A percentile compares a stretch with the other conserved stretches of the same genome.
Evolutionary conservation across 2,329 filamentous ascomycete species (phyloP).

Genomic region (Hypoxylon sp.): DNA sequence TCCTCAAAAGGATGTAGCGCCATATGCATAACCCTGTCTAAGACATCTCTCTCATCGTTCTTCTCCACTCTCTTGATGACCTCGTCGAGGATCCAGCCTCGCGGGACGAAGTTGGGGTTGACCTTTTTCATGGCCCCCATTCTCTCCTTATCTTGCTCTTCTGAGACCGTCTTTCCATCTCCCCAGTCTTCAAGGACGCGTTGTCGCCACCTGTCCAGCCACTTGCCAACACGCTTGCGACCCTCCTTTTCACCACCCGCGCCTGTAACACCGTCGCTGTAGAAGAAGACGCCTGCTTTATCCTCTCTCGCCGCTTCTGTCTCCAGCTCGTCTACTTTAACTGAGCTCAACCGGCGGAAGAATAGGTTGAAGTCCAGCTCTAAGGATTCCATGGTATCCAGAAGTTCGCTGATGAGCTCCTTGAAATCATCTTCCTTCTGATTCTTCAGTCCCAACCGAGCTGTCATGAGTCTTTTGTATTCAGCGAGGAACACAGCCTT

Average conservation of each 20-base stretch:
- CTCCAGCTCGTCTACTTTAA: slow-evolving; percentile 72
- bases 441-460: slow-evolving; percentile 79
- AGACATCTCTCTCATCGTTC: slow-evolving; percentile 80
- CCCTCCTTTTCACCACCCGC: slow-evolving; percentile 71
- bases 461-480: slow-evolving; percentile 87
- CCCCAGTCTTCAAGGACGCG: slow-evolving; percentile 83
- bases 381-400: slow-evolving; percentile 83
- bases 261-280: slow-evolving; percentile 74
- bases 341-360: slow-evolving; percentile 79
- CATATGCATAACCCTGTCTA: slow-evolving; percentile 85
- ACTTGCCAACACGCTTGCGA: slow-evolving; percentile 75
- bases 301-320: slow-evolving; percentile 72
- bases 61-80: slow-evolving; percentile 90
- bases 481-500: slow-evolving; percentile 87
- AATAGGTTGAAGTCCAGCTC: slow-evolving; percentile 96
- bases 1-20: slow-evolving; percentile 87
- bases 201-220: slow-evolving; percentile 83
- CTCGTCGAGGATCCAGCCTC: slow-evolving; percentile 94
- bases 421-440: slow-evolving; percentile 82
- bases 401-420: slow-evolving; percentile 79
- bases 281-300: slow-evolving; percentile 82
- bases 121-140: slow-evolving; percentile 81
- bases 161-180: slow-evolving; percentile 50
- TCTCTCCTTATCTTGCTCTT: slow-evolving; percentile 69
- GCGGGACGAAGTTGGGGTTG: slow-evolving; percentile 93